These are phyloP conservation scores for Polygonum maritimum DNA, from an alignment of 148 eudicot genomes.

Conservation along the genomic window DNA sequence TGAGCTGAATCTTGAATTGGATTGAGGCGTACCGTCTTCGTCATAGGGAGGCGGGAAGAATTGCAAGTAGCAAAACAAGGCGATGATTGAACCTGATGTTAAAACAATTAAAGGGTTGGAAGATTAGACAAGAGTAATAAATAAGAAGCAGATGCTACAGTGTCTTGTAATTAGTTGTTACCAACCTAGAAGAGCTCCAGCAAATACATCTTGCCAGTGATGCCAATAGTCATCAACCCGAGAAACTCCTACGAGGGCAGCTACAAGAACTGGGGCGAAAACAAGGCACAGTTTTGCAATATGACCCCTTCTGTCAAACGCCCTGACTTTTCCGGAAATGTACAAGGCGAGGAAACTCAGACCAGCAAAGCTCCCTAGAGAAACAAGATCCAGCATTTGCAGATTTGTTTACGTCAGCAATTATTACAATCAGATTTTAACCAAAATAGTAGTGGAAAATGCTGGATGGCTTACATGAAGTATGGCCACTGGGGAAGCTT, in stretches of 20 bases:
- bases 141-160: neutral
- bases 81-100: constrained; percentile 51
- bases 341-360: constrained; percentile 69
- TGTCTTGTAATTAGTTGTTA: constrained; percentile 1
- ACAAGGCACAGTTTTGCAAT: constrained; percentile 75
- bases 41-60: constrained; percentile 94
- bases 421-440: neutral
- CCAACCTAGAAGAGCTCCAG: constrained; percentile 77
- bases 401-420: neutral
- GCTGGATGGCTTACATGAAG: constrained; percentile 57
- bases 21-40: constrained; percentile 45
- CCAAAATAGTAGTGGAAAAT: neutral
- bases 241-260: constrained; percentile 73
- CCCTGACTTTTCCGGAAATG: constrained; percentile 59
- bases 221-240: constrained; percentile 99
- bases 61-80: constrained; percentile 91
- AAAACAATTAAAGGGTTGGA: neutral
- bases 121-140: neutral
- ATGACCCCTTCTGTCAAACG: constrained; percentile 69
- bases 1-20: no score
- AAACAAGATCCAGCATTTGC: neutral
- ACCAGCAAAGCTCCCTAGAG: constrained; percentile 87
- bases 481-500: constrained; percentile 97
- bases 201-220: constrained; percentile 96
- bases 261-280: constrained; percentile 49